Conservation (phyloP, 257 asterid species). For the Penstemon barbatus region DNA sequence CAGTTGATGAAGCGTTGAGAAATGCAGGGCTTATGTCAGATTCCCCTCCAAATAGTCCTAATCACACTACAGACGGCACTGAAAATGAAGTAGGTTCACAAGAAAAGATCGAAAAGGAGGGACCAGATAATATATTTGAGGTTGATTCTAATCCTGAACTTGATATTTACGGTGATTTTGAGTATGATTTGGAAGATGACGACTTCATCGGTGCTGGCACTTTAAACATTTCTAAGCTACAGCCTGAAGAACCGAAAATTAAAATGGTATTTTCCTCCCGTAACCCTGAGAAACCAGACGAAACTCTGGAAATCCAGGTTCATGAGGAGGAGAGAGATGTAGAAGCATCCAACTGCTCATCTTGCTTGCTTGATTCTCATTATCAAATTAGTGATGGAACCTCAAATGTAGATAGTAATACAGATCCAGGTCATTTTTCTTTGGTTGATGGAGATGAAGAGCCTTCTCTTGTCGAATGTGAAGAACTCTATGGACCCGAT, state of each 20-base stretch:
- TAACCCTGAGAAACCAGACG: conserved; percentile 43
- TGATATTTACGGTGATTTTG: conserved; percentile 94
- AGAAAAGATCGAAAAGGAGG: conserved; percentile 50
- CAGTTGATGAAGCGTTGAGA: conserved; percentile 74
- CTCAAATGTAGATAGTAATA: conserved; percentile 31
- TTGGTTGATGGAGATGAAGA: conserved; percentile 47
- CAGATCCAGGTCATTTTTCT: conserved; percentile 38
- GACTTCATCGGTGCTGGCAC: conserved; percentile 72
- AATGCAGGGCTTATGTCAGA: conserved; percentile 84
- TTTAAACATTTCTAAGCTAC: conserved; percentile 45
- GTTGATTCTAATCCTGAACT: conserved; percentile 72
- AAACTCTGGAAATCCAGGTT: conserved; percentile 32
- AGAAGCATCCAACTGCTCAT: conserved; percentile 36
- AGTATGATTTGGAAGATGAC: conserved; percentile 87
- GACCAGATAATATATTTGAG: conserved; percentile 71
- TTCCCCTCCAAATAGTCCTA: conserved; percentile 92
- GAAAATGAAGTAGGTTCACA: conserved; percentile 35
- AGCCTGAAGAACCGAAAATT: conserved; percentile 60
- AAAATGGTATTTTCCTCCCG: conserved; percentile 70
- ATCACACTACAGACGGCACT: conserved; percentile 37
- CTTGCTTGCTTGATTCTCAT: conserved; percentile 34
- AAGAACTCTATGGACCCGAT: conserved; percentile 93
- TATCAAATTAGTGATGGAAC: conserved; percentile 28
- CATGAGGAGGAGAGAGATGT: conserved; percentile 28
- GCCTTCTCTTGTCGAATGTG: conserved; percentile 71